Evolutionary conservation across 1,139 yeast genomes (phyloP).

Genomic region (Taphrina sp.): DNA sequence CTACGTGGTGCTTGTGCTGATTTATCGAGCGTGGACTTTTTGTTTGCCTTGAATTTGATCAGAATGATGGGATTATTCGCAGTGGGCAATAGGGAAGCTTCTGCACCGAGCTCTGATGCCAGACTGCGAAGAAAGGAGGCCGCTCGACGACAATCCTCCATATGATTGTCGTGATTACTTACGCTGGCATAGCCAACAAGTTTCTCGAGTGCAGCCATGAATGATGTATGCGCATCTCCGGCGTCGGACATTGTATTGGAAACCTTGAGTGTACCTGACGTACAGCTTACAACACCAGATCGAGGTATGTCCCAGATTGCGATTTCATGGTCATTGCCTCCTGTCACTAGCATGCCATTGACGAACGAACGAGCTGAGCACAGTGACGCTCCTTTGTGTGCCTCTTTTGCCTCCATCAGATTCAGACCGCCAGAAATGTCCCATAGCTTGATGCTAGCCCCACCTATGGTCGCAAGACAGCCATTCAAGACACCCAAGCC

Average conservation of each 20-base stretch:
- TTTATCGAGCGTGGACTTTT: background rate
- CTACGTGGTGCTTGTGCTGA: conserved; percentile 23
- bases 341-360: conserved; percentile 50
- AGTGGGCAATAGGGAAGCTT: conserved; percentile 69
- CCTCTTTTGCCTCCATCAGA: background rate
- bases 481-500: conserved; percentile 35
- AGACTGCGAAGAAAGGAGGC: conserved; percentile 70
- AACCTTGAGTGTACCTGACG: conserved; percentile 29
- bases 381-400: conserved; percentile 3
- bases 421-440: conserved; percentile 10
- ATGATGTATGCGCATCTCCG: conserved; percentile 50
- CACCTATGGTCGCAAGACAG: conserved; percentile 7
- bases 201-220: conserved; percentile 61
- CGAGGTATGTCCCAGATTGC: conserved; percentile 57
- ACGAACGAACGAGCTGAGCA: conserved; percentile 2
- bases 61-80: conserved; percentile 72
- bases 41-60: conserved; percentile 59
- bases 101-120: conserved; percentile 70
- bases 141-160: conserved; percentile 81
- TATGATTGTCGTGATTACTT: conserved; percentile 64
- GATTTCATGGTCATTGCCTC: conserved; percentile 61
- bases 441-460: conserved; percentile 9
- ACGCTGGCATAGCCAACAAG: conserved; percentile 73
- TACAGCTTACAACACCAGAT: conserved; percentile 31
- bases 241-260: conserved; percentile 36